These are phyloP conservation scores for Ustanciosporium gigantosporum DNA, from an alignment of 1,284 basidiomycete species.

Conservation along the genomic window DNA sequence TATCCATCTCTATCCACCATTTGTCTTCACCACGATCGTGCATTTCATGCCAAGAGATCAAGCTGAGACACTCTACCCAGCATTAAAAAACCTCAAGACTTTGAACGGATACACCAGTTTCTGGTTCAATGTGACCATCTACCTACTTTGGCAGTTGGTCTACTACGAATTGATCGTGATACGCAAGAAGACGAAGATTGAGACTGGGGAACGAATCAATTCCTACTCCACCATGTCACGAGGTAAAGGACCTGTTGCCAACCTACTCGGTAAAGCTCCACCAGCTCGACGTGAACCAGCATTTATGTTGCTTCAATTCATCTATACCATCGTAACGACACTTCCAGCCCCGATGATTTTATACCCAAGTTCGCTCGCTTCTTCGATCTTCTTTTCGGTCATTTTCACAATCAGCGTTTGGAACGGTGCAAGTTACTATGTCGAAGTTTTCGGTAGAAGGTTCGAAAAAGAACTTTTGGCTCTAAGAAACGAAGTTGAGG, in stretches of 20 bases:
- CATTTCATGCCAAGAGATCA: conserved; percentile 74
- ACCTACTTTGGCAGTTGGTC: conserved; percentile 84
- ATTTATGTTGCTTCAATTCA: conserved; percentile 63
- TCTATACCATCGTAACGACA: conserved; percentile 82
- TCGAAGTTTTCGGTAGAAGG: conserved; percentile 66
- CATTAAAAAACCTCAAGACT: conserved; percentile 70
- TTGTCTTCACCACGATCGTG: conserved; percentile 78
- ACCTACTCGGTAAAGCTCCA: conserved; percentile 43
- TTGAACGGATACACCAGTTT: conserved; percentile 71
- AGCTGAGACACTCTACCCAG: conserved; percentile 77
- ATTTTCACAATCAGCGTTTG: conserved; percentile 40
- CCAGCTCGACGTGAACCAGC: conserved; percentile 30
- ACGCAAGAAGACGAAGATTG: conserved; percentile 35
- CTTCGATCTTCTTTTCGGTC: conserved; percentile 76
- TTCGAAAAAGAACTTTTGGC: conserved; percentile 46
- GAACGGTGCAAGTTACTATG: conserved; percentile 44
- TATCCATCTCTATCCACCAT: conserved; percentile 65
- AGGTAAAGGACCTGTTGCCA: conserved; percentile 50
- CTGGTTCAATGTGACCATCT: conserved; percentile 69
- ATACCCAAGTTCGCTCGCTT: conserved; percentile 76
- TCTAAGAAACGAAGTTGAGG: conserved; percentile 29
- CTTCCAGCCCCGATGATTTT: conserved; percentile 80
- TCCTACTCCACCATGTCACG: conserved; percentile 43
- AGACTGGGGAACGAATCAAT: conserved; percentile 48
- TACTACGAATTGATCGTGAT: conserved; percentile 59